Conservation (phyloP, 2,329 filamentous ascomycete genomes). For the Esteya vermicola region DNA sequence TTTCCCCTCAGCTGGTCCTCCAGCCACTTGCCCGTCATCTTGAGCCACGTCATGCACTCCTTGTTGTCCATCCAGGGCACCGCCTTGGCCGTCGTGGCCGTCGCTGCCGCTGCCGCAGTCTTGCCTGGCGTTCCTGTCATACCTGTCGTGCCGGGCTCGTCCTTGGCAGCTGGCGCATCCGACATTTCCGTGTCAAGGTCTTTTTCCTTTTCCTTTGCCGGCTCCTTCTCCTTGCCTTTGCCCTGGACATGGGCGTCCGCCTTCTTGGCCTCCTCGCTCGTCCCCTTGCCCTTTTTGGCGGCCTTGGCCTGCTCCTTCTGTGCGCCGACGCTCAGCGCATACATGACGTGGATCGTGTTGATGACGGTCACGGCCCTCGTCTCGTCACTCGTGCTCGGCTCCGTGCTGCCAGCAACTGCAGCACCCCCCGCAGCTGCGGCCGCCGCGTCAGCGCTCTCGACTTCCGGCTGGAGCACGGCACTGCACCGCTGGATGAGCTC, state of each 20-base stretch:
- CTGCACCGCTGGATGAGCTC: slow-evolving; percentile 54
- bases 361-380: slow-evolving; percentile 57
- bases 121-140: not conserved
- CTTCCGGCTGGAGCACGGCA: slow-evolving; percentile 43
- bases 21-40: slow-evolving; percentile 59
- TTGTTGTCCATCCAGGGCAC: slow-evolving; percentile 63
- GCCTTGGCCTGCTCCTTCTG: not conserved
- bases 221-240: not conserved
- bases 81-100: too few species aligned
- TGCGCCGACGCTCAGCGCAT: slow-evolving; percentile 65
- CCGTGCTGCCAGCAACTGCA: too few species aligned
- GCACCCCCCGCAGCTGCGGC: too few species aligned
- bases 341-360: slow-evolving; percentile 75
- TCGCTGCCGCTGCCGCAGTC: slow-evolving; percentile 20
- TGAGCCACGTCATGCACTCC: slow-evolving; percentile 45
- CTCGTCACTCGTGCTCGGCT: slow-evolving; percentile 59
- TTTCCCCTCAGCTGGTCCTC: slow-evolving; percentile 61
- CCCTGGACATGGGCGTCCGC: not conserved
- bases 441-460: too few species aligned
- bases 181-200: too few species aligned
- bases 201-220: not conserved
- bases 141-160: too few species aligned
- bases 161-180: too few species aligned
- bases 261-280: not conserved
- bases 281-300: not conserved